Percentiles rank a stretch among this genome's conserved stretches.
phyloP scores from a whole-genome alignment of 2,329 filamentous ascomycete genomes.

The Diaporthe citriasiana region DNA sequence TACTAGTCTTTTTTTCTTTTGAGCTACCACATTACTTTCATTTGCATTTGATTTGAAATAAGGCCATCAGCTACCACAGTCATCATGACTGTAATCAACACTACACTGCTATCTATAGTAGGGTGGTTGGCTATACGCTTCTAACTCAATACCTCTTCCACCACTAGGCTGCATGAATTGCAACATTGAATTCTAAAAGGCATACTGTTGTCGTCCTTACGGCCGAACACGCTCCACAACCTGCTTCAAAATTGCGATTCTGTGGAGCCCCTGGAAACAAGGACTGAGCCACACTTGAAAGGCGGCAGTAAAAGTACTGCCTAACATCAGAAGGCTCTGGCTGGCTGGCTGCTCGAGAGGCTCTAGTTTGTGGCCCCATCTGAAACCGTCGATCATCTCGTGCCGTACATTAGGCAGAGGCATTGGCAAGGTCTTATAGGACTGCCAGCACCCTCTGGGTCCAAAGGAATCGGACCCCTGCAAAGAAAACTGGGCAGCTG shows the following conservation, averaged over 20 bases:
- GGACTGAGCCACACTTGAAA: not conserved
- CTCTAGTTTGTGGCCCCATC: slow-evolving; percentile 1
- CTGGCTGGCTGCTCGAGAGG: not conserved
- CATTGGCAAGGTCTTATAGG: not conserved
- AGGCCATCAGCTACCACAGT: no score
- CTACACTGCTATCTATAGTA: no score
- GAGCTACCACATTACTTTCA: no score
- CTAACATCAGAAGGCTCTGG: not conserved
- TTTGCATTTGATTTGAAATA: no score
- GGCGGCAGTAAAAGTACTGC: not conserved
- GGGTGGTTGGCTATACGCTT: no score
- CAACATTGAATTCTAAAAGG: no score
- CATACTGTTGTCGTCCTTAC: no score
- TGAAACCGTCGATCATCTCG: not conserved
- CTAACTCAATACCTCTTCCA: no score
- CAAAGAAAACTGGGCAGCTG: not conserved
- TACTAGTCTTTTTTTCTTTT: no score
- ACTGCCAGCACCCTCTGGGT: no score
- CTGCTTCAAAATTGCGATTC: not conserved
- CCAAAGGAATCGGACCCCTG: slow-evolving; percentile 8
- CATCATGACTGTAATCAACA: no score
- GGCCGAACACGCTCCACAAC: not conserved
- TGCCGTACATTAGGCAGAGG: not conserved
- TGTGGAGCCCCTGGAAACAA: not conserved
- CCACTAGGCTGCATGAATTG: no score